Evolutionary conservation across 2,329 filamentous ascomycete genomes (phyloP).

Genomic region (Cucurbitaria berberidis): DNA sequence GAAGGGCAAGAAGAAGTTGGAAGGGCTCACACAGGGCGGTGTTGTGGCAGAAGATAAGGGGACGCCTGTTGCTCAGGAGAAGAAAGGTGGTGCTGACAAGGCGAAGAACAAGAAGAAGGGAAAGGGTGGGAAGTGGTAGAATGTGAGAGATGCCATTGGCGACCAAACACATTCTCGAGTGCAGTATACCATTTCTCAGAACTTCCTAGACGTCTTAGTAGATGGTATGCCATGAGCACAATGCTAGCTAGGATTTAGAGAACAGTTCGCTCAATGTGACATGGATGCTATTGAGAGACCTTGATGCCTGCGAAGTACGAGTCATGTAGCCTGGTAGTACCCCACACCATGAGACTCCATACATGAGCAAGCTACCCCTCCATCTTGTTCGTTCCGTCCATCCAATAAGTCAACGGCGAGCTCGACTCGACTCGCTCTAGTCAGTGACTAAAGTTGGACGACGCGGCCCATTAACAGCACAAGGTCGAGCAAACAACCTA

Average conservation of each 20-base stretch:
- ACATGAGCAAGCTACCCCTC: constrained; percentile 12
- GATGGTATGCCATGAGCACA: not conserved
- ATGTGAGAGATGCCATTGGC: not conserved
- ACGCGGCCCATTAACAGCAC: too few species aligned
- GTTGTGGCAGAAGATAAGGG: constrained; percentile 71
- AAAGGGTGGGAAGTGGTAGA: constrained; percentile 43
- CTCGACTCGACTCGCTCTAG: not conserved
- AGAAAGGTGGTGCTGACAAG: constrained; percentile 41
- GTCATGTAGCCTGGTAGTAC: constrained; percentile 1
- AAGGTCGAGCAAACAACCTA: too few species aligned
- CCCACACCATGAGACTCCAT: constrained; percentile 4
- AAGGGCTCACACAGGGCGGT: constrained; percentile 82
- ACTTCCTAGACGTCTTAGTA: not conserved
- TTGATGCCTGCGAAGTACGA: not conserved
- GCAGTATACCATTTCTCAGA: not conserved
- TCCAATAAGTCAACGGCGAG: not conserved
- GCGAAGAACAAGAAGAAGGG: constrained; percentile 46
- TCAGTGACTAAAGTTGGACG: not conserved
- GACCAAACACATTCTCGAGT: not conserved
- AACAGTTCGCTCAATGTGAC: not conserved
- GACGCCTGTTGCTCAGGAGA: constrained; percentile 37
- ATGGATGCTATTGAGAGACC: not conserved
- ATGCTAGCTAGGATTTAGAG: not conserved
- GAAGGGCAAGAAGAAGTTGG: constrained; percentile 81
- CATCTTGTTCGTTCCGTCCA: not conserved